phyloP scores from a whole-genome alignment of 2,329 filamentous ascomycete species.

The Neonectria faginata region DNA sequence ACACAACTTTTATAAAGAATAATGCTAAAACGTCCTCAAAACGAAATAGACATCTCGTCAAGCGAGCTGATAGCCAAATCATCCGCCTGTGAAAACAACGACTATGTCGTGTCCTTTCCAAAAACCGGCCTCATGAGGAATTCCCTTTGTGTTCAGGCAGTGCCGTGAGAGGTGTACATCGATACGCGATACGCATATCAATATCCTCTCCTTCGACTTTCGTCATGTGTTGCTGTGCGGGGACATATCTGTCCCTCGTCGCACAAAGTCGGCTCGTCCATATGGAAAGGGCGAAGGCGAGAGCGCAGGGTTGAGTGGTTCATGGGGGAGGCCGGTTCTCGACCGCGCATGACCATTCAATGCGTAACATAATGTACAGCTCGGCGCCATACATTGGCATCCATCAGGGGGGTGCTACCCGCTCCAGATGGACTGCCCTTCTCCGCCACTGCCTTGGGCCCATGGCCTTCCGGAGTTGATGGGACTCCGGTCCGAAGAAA shows the following conservation, averaged over 20 bases:
- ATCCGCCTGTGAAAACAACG: slow-evolving; percentile 14
- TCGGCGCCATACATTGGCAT: too few species aligned
- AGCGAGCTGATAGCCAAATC: slow-evolving; percentile 19
- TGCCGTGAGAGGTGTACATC: background rate
- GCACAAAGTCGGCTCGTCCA: slow-evolving; percentile 23
- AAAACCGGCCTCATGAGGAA: slow-evolving; percentile 20
- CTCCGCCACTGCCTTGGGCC: background rate
- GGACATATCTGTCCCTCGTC: slow-evolving; percentile 45
- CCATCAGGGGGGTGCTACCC: background rate
- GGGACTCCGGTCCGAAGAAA: too few species aligned
- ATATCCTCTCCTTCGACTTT: slow-evolving; percentile 18
- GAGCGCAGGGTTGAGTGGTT: background rate
- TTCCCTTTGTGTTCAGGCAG: slow-evolving; percentile 14
- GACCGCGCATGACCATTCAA: slow-evolving; percentile 2
- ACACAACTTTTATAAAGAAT: slow-evolving; percentile 15
- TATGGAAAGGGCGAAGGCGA: background rate
- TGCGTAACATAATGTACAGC: background rate
- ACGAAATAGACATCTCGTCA: slow-evolving; percentile 7
- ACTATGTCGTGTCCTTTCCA: slow-evolving; percentile 33
- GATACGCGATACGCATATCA: slow-evolving; percentile 9
- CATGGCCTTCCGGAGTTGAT: background rate
- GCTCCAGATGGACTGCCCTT: background rate
- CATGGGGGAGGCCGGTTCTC: slow-evolving; percentile 8
- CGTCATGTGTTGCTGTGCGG: slow-evolving; percentile 32
- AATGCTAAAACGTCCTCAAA: slow-evolving; percentile 4